These are phyloP conservation scores for Graphiopsis chlorocephala DNA, from an alignment of 2,329 filamentous ascomycete genomes.

Conservation along the genomic window DNA sequence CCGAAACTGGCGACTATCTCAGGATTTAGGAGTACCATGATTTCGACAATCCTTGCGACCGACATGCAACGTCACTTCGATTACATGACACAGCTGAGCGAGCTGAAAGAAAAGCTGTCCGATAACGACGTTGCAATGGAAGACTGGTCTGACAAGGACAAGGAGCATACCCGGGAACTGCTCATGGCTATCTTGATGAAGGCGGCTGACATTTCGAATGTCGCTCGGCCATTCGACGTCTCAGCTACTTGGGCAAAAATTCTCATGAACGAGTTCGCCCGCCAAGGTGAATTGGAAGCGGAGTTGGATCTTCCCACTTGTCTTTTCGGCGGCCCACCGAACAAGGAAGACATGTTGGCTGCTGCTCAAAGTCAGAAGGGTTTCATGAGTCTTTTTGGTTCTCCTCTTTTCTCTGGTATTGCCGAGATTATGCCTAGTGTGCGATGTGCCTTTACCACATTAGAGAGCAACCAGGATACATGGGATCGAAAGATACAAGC, in stretches of 20 bases:
- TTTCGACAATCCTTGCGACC: conserved; percentile 93
- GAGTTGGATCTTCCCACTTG: conserved; percentile 86
- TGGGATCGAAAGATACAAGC: conserved; percentile 69
- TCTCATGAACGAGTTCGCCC: conserved; percentile 90
- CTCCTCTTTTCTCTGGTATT: conserved; percentile 85
- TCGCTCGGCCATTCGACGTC: conserved; percentile 78
- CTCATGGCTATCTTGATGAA: conserved; percentile 94
- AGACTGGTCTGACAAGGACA: conserved; percentile 71
- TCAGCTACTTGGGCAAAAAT: conserved; percentile 89
- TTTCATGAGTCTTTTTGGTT: conserved; percentile 95
- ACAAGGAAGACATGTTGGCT: conserved; percentile 78
- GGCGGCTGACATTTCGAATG: conserved; percentile 97
- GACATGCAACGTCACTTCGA: conserved; percentile 98
- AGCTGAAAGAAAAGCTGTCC: conserved; percentile 67
- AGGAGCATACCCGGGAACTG: conserved; percentile 74
- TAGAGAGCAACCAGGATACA: conserved; percentile 69
- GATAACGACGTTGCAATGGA: conserved; percentile 46
- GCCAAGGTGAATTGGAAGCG: conserved; percentile 87
- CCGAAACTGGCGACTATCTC: conserved; percentile 74
- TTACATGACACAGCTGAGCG: conserved; percentile 87
- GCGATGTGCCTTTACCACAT: conserved; percentile 78
- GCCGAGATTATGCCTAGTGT: conserved; percentile 82
- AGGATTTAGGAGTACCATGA: conserved; percentile 85
- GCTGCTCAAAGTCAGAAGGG: conserved; percentile 85
- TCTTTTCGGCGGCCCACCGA: conserved; percentile 73